phyloP scores from a whole-genome alignment of 2,329 filamentous ascomycete species.

The Colletotrichum cordylinicola region DNA sequence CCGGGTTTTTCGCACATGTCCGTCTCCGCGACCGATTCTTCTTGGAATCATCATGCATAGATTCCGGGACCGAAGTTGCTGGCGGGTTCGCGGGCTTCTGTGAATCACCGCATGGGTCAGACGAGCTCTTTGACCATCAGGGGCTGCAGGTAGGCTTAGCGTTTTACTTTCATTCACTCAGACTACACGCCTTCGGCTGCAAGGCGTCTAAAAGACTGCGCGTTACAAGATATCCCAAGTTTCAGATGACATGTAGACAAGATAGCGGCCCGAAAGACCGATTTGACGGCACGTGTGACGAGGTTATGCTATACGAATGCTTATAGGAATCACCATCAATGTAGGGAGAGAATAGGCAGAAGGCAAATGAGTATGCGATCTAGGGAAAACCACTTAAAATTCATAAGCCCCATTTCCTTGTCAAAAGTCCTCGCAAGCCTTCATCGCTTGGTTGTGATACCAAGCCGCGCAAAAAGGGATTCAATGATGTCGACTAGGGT shows the following conservation, averaged over 20 bases:
- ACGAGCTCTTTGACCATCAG: constrained; percentile 13
- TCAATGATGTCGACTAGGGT: not conserved
- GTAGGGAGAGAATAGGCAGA: not conserved
- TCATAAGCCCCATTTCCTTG: constrained; percentile 13
- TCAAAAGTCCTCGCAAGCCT: constrained; percentile 8
- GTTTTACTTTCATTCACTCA: not conserved
- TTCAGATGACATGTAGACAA: not conserved
- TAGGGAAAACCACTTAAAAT: constrained; percentile 13
- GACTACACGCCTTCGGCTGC: not conserved
- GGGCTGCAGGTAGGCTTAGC: not conserved
- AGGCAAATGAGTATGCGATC: constrained; percentile 8
- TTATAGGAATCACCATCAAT: not conserved
- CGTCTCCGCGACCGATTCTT: not conserved
- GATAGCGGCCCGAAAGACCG: not conserved
- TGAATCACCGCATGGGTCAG: not conserved
- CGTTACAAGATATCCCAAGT: not conserved
- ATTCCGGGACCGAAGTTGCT: not conserved
- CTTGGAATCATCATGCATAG: not conserved
- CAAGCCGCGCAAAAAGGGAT: constrained; percentile 3
- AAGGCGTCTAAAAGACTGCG: not conserved
- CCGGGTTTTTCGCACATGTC: not conserved
- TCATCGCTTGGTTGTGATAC: constrained; percentile 12
- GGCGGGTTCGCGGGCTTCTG: constrained; percentile 8
- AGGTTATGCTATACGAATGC: not conserved
- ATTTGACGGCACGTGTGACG: not conserved